Percentiles rank a stretch among this genome's conserved stretches.
These are phyloP conservation scores for Spatholobus suberectus DNA, from an alignment of 306 rosid species.

Conservation along the genomic window DNA sequence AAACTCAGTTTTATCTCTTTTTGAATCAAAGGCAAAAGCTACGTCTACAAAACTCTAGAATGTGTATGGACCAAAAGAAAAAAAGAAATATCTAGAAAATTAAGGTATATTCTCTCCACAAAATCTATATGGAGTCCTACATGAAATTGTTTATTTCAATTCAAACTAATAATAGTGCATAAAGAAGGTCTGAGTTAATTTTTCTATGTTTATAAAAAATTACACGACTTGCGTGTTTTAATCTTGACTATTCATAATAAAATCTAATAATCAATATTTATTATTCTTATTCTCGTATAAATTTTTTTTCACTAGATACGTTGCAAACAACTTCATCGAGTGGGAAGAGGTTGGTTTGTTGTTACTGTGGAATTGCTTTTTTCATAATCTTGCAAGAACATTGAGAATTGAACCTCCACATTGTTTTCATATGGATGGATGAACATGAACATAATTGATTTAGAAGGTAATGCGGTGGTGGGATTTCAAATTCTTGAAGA, in stretches of 20 bases:
- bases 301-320: no score
- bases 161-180: not conserved
- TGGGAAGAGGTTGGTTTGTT: not conserved
- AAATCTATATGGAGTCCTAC: not conserved
- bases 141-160: not conserved
- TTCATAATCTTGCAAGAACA: not conserved
- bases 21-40: slow-evolving; percentile 2
- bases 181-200: not conserved
- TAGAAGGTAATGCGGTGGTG: not conserved
- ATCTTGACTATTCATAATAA: not conserved
- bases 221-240: not conserved
- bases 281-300: not conserved
- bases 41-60: not conserved
- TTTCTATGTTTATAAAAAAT: not conserved
- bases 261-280: not conserved
- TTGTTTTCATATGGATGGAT: not conserved
- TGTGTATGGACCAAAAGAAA: not conserved
- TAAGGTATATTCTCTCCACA: not conserved
- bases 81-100: not conserved
- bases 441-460: slow-evolving; percentile 4
- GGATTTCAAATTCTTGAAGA: not conserved
- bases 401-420: not conserved
- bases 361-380: not conserved
- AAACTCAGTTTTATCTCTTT: slow-evolving; percentile 25
- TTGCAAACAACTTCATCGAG: not conserved